phyloP scores from a whole-genome alignment of 768 basidiomycete genomes.

The Kwoniella heveanensis region DNA sequence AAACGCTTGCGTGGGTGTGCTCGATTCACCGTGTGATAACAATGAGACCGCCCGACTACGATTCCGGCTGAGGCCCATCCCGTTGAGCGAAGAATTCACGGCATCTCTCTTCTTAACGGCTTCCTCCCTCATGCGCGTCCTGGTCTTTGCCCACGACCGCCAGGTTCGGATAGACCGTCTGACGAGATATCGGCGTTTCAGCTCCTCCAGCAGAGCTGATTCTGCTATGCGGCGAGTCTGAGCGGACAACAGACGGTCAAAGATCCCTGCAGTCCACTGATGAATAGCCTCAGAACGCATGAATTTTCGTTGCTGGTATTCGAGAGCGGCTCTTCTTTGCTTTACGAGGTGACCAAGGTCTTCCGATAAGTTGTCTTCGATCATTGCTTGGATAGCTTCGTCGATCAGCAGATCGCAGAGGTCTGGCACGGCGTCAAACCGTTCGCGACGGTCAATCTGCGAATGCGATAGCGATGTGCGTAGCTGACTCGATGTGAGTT shows the following conservation, averaged over 20 bases:
- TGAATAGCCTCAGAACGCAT: slow-evolving; percentile 26
- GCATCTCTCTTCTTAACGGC: slow-evolving; percentile 18
- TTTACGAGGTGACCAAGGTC: slow-evolving; percentile 27
- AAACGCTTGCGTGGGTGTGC: neutral
- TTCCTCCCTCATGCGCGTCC: slow-evolving; percentile 25
- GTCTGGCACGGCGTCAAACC: slow-evolving; percentile 10
- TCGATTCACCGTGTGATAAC: slow-evolving; percentile 69
- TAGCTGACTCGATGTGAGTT: slow-evolving; percentile 9
- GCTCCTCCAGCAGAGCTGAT: slow-evolving; percentile 25
- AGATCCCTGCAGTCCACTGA: slow-evolving; percentile 13
- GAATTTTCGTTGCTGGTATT: slow-evolving; percentile 21
- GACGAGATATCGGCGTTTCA: slow-evolving; percentile 14
- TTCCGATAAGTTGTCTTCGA: slow-evolving; percentile 18
- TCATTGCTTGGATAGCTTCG: slow-evolving; percentile 27
- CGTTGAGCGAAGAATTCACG: slow-evolving; percentile 27
- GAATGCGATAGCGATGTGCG: slow-evolving; percentile 9
- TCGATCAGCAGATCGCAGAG: slow-evolving; percentile 24
- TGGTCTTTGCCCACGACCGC: slow-evolving; percentile 30
- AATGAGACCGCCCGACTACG: slow-evolving; percentile 24
- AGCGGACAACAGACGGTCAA: slow-evolving; percentile 25
- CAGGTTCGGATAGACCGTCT: slow-evolving; percentile 22
- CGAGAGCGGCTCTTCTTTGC: slow-evolving; percentile 28
- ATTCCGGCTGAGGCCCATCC: slow-evolving; percentile 37
- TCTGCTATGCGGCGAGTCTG: slow-evolving; percentile 9
- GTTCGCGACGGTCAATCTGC: neutral